A percentile compares a stretch with the other conserved stretches of the same genome.
Conservation (phyloP, 352 stramenopile species). For the Plasmopara halstedii region DNA sequence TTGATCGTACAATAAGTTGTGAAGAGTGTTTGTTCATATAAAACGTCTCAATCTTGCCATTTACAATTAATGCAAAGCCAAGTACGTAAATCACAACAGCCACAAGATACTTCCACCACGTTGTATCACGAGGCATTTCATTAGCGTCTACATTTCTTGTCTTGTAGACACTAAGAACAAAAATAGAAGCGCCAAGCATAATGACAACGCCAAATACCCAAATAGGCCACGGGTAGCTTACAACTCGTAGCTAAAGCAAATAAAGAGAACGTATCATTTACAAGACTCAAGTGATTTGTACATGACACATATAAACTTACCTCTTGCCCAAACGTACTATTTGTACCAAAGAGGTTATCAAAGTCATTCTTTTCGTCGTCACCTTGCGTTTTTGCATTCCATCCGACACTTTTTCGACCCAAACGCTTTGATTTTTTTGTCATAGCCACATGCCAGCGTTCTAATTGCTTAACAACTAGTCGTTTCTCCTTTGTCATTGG, state of each 20-base stretch:
- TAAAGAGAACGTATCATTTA: slow-evolving; percentile 1
- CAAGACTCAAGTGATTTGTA: background rate
- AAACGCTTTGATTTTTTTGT: slow-evolving; percentile 17
- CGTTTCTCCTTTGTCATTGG: slow-evolving; percentile 30
- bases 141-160: slow-evolving; percentile 14
- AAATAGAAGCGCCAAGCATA: slow-evolving; percentile 45
- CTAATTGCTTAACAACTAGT: slow-evolving; percentile 29
- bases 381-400: slow-evolving; percentile 20
- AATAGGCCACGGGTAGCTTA: slow-evolving; percentile 50
- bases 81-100: slow-evolving; percentile 41
- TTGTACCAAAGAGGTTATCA: slow-evolving; percentile 29
- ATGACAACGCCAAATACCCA: slow-evolving; percentile 49
- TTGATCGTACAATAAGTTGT: slow-evolving; percentile 33
- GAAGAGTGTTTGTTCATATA: slow-evolving; percentile 42
- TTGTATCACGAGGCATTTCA: background rate
- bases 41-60: slow-evolving; percentile 55
- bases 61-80: slow-evolving; percentile 33
- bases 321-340: slow-evolving; percentile 18
- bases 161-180: slow-evolving; percentile 43
- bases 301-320: slow-evolving; percentile 4
- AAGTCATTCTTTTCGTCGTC: slow-evolving; percentile 24
- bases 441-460: slow-evolving; percentile 30
- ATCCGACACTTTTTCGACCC: slow-evolving; percentile 5
- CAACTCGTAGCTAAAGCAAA: slow-evolving; percentile 29
- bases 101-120: slow-evolving; percentile 71